Evolutionary conservation across 495 filamentous ascomycete genomes (phyloP), one percentile per base, ranked within the genome.

Genomic region (Neurospora pannonica): DNA sequence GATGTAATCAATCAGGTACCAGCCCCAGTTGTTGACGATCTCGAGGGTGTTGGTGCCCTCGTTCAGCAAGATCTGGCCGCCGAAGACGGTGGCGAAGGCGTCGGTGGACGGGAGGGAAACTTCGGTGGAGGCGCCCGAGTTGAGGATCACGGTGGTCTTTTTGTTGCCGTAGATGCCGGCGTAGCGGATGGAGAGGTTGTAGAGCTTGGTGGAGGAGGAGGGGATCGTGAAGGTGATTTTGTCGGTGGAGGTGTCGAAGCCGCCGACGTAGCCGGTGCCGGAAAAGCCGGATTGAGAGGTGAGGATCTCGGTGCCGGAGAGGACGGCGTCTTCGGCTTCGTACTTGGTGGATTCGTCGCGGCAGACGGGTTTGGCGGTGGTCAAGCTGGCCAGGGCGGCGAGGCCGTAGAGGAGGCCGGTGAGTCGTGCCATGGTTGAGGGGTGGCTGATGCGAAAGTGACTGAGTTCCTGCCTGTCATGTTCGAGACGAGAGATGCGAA

Each of bases 11-110:
- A 86, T 81, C 3, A 86, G 78, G 70, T 86, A 78, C 83, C 81
- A 86, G 40, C 82, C 85, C 85, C 85, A 86, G 80, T 86, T 86
- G 78, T 72, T 83, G 71, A 82, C 79, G 15, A 86, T 78, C 31
- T 83, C 76, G 71, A 86, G 80, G 0, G 83, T 85, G 73, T 86
- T 86, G 34, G 72, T 15, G 2, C 85, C 85, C 21, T 79, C 78
- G 21, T 84, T 82, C 34, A 86, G 75, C 10, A 86, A 75, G 15
- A 85, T 75, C 71, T 86, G 85, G 19, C 85, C 84, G 19, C 77
- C 85, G 19, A 78, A 37, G n/a, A 80, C 79, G 40, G 74, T 76
- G 36, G 75, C 38, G 73, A 81, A 86, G 0, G 74, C 70, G 0
- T 73, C 71, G 31, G 76, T 75, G 9, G 79, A 79, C 2, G 79